Conservation (phyloP, 306 rosid genomes). For the Ochetophila trinervis region DNA sequence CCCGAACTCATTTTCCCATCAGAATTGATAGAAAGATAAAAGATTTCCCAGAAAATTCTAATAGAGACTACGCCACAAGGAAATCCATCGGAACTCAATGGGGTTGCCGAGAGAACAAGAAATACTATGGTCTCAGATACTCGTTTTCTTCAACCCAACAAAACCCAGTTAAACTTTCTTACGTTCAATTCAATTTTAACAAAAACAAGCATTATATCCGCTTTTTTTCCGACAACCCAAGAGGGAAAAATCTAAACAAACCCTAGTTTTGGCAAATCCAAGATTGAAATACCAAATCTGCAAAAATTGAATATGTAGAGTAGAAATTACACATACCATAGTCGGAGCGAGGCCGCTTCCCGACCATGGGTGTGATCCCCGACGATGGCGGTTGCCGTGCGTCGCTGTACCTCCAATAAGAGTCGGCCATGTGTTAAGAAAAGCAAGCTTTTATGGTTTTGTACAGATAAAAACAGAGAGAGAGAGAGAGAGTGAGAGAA, state of each 20-base stretch:
- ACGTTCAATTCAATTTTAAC: too few relatives aligned
- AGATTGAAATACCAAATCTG: conserved; percentile 11
- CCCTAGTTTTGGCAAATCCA: conserved; percentile 33
- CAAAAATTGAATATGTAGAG: background rate
- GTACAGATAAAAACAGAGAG: background rate
- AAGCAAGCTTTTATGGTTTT: background rate
- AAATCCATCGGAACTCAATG: background rate
- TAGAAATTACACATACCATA: conserved; percentile 44
- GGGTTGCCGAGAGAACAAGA: background rate
- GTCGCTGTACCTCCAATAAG: conserved; percentile 88
- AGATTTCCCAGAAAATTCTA: background rate
- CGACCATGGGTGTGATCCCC: conserved; percentile 50
- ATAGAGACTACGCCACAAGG: background rate
- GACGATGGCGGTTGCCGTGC: conserved; percentile 54
- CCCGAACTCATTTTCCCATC: background rate
- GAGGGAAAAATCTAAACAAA: background rate
- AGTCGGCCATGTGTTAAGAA: conserved; percentile 58
- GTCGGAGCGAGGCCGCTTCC: conserved; percentile 83
- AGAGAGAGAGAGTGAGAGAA: background rate
- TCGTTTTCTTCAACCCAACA: background rate
- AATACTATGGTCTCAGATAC: background rate
- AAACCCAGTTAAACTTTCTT: background rate
- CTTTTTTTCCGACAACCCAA: conserved; percentile 2
- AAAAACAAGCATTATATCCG: background rate
- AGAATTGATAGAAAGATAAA: background rate